Base-by-base conservation (phyloP, 805 yeast genomes). In the Barnettozyma sp. region DNA sequence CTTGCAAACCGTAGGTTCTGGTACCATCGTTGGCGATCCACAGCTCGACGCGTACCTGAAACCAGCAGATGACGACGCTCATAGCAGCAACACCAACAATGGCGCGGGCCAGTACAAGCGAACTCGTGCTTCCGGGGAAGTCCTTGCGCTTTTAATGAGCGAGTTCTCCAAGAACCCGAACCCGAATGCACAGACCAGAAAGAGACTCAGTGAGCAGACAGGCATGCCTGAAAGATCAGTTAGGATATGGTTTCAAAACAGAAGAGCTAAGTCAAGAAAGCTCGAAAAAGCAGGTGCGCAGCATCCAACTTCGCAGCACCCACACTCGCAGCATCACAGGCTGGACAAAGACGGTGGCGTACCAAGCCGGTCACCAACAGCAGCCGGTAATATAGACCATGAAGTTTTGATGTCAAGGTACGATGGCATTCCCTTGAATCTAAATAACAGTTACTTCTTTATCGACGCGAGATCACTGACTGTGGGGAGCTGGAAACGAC, bases 211-310 rank as follows among this genome's bases (percentile, higher is more conserved):
- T 26, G 75, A 70, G 2, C 68, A 69, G 41, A 82, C 94, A 2
- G 82, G 80, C 14, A 79, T 86, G 83, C 74, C 87, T 11, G 95
- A 87, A 49, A 72, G 92, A 43, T 84, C 88, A 11, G 95, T 87
- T 3, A 69, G 95, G 37, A 87, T 87, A 28, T 87, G 96, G 96
- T 87, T 85, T 52, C 97, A 87, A 57, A 86, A 86, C 55, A 65
- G 88, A 48, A 63, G 97, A 43, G 92, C 92, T 15, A 83, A 82
- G 54, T 68, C 76, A 29, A 68, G 87, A 50, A 82, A 82, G 57
- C 58, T 72, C 49, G 82, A 77, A 47, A 68, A 78, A 39, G 59
- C 69, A 55, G 59, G 52, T 25, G 50, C 48, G 6, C 36, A 43
- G n/a, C n/a, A n/a, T n/a, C n/a, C n/a, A n/a, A n/a, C n/a, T n/a